A percentile compares a stretch with the other conserved stretches of the same genome.
Evolutionary conservation across 1,139 yeast genomes (phyloP).

Genomic region (Saccharomyces uvarum): DNA sequence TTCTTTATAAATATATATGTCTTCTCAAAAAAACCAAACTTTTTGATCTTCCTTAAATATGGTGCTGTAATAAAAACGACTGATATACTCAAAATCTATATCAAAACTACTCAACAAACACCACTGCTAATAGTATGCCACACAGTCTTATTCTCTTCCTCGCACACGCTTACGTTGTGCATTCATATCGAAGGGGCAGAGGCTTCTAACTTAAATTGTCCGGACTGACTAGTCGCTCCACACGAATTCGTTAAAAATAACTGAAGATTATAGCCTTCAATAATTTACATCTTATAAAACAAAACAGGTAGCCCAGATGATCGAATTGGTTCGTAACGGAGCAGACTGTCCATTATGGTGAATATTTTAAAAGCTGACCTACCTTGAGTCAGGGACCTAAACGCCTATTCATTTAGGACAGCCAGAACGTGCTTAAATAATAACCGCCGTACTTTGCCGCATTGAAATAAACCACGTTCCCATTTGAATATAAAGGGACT

Average conservation of each 20-base stretch:
- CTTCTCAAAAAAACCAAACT: background rate
- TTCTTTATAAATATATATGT: background rate
- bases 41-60: background rate
- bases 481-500: no score
- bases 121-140: background rate
- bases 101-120: background rate
- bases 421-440: background rate
- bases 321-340: no score
- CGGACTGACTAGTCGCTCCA: background rate
- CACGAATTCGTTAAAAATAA: background rate
- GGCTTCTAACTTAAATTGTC: background rate
- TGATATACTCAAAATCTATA: background rate
- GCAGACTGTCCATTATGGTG: no score
- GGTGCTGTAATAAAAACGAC: background rate
- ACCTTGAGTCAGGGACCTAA: conserved; percentile 9
- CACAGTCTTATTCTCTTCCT: background rate
- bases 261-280: background rate
- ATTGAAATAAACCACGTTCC: background rate
- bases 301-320: no score
- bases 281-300: background rate
- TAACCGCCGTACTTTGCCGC: background rate
- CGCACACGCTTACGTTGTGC: background rate
- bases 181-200: background rate
- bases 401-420: background rate
- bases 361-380: background rate